Conservation (phyloP, 805 yeast genomes). For the Nakazawaea anatomiae region DNA sequence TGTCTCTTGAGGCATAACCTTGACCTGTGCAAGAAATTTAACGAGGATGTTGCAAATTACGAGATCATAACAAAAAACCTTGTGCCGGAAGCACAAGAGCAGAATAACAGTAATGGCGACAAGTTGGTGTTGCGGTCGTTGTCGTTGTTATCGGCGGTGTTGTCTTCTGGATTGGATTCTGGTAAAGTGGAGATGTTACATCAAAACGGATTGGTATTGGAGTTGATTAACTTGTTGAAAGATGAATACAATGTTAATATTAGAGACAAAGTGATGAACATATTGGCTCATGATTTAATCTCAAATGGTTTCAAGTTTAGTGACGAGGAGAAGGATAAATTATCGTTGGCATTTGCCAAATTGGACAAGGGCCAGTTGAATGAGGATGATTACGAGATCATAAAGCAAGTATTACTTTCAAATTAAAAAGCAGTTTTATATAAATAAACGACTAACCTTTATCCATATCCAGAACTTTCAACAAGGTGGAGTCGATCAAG, state of each 20-base stretch:
- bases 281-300: slow-evolving; percentile 38
- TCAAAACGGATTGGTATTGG: slow-evolving; percentile 25
- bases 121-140: slow-evolving; percentile 48
- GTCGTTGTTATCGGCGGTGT: slow-evolving; percentile 52
- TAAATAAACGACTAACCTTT: not conserved
- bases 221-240: slow-evolving; percentile 26
- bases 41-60: slow-evolving; percentile 32
- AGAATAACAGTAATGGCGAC: slow-evolving; percentile 25
- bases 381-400: slow-evolving; percentile 44
- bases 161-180: slow-evolving; percentile 44
- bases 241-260: slow-evolving; percentile 38
- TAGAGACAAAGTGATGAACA: slow-evolving; percentile 50
- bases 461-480: slow-evolving; percentile 22
- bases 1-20: slow-evolving; percentile 65
- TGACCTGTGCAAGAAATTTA: slow-evolving; percentile 51
- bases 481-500: slow-evolving; percentile 29
- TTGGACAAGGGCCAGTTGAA: slow-evolving; percentile 45
- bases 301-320: slow-evolving; percentile 39
- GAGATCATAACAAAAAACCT: slow-evolving; percentile 12
- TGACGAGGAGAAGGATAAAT: slow-evolving; percentile 31
- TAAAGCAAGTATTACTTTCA: slow-evolving; percentile 35
- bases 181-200: slow-evolving; percentile 35
- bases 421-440: not conserved
- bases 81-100: not conserved
- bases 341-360: slow-evolving; percentile 29